phyloP scores from a whole-genome alignment of 1,139 yeast genomes.

The Protomyces inouyei region DNA sequence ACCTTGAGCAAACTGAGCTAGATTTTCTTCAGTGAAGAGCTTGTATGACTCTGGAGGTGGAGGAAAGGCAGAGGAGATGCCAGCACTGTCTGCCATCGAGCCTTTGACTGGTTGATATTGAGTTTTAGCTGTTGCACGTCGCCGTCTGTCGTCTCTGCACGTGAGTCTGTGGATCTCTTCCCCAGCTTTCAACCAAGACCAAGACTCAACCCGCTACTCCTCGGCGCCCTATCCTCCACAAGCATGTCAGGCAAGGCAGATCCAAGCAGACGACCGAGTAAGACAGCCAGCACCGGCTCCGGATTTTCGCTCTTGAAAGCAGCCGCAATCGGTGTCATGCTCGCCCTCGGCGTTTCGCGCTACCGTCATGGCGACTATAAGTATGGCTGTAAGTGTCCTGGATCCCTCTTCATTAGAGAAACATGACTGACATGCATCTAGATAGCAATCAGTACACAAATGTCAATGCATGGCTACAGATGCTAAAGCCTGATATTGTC shows the following conservation, averaged over 20 bases:
- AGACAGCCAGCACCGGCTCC: not conserved
- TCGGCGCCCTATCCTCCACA: too few species aligned
- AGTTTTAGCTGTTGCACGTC: too few species aligned
- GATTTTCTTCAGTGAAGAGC: constrained; percentile 60
- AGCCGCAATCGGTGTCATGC: not conserved
- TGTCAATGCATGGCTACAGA: constrained; percentile 9
- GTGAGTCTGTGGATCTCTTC: not conserved
- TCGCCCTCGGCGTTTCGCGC: not conserved
- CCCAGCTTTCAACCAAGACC: not conserved
- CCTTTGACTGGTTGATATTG: too few species aligned
- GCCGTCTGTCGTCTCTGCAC: too few species aligned
- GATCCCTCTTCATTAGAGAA: too few species aligned
- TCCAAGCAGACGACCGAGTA: not conserved
- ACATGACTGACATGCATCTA: not conserved
- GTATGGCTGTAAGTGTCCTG: not conserved
- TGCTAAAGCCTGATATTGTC: constrained; percentile 35
- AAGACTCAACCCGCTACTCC: too few species aligned
- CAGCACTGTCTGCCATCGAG: constrained; percentile 34
- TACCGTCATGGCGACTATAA: not conserved
- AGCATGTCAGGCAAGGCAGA: not conserved
- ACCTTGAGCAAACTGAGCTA: constrained; percentile 26
- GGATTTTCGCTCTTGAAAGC: not conserved
- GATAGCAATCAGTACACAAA: constrained; percentile 10
- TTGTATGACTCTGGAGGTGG: constrained; percentile 78
- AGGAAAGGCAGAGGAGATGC: constrained; percentile 64